A percentile compares a stretch with the other conserved stretches of the same genome.
Conservation (phyloP, 2,329 filamentous ascomycete species). For the Colletotrichum melonis region DNA sequence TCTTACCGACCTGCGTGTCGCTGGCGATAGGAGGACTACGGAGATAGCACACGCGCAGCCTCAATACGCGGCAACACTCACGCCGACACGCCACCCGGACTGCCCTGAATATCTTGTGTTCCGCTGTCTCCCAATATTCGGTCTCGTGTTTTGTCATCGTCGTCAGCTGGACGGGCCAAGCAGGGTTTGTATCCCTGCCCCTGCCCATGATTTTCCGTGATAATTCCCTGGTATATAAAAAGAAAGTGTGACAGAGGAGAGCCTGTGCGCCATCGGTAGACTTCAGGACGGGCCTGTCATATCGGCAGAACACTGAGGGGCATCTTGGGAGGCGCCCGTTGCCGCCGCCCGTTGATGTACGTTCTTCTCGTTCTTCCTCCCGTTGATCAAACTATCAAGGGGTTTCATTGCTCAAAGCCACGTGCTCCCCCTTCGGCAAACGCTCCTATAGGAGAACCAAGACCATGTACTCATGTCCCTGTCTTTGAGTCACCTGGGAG, state of each 20-base stretch:
- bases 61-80: neutral
- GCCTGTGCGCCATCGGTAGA: conserved; percentile 32
- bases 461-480: conserved; percentile 1
- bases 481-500: neutral
- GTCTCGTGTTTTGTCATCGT: conserved; percentile 12
- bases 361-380: conserved; percentile 1
- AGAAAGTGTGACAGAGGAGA: conserved; percentile 27
- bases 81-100: conserved; percentile 7
- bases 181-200: conserved; percentile 33
- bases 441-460: conserved; percentile 12
- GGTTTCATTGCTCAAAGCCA: conserved; percentile 21
- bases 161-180: conserved; percentile 13
- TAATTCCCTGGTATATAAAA: conserved; percentile 19
- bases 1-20: neutral
- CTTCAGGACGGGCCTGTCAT: conserved; percentile 26
- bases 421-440: conserved; percentile 25
- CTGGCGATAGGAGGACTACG: neutral
- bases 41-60: neutral
- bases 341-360: neutral
- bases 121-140: neutral
- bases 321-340: conserved; percentile 1
- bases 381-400: conserved; percentile 25
- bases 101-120: neutral
- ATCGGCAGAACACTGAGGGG: conserved; percentile 3
- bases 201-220: conserved; percentile 20